Conservation (phyloP, 2,329 filamentous ascomycete species). For the Sarocladium strictum region DNA sequence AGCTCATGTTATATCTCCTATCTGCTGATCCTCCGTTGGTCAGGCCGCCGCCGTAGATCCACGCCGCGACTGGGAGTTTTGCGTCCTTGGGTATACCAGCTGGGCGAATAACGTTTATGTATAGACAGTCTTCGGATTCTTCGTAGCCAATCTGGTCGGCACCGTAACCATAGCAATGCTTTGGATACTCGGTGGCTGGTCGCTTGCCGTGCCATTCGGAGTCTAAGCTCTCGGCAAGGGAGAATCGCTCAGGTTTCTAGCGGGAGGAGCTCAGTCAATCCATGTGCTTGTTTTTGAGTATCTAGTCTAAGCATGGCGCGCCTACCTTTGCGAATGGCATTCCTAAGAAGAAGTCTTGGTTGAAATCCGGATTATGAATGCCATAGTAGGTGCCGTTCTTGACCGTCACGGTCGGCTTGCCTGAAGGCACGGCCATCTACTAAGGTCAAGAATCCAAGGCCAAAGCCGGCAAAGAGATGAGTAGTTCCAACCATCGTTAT, state of each 20-base stretch:
- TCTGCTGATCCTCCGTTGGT: slow-evolving; percentile 20
- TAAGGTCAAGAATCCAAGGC: slow-evolving; percentile 5
- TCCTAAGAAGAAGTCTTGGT: slow-evolving; percentile 40
- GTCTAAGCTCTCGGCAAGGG: slow-evolving; percentile 33
- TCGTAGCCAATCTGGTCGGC: slow-evolving; percentile 14
- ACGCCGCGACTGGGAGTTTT: slow-evolving; percentile 32
- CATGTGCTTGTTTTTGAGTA: no score
- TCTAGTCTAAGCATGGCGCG: no score
- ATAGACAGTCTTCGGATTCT: slow-evolving; percentile 27
- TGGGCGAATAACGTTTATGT: slow-evolving; percentile 34
- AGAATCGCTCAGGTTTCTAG: slow-evolving; percentile 9
- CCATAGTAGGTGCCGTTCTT: slow-evolving; percentile 28
- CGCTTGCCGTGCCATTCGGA: slow-evolving; percentile 30
- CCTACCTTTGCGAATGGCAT: slow-evolving; percentile 40
- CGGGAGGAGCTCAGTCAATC: background rate
- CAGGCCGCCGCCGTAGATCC: slow-evolving; percentile 35
- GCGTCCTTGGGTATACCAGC: slow-evolving; percentile 24
- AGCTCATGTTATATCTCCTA: slow-evolving; percentile 18
- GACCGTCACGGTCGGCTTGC: slow-evolving; percentile 7
- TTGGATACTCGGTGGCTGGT: slow-evolving; percentile 38
- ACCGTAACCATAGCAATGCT: slow-evolving; percentile 42
- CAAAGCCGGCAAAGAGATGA: background rate
- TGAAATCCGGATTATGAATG: slow-evolving; percentile 26
- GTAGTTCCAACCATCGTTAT: slow-evolving; percentile 3
- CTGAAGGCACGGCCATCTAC: slow-evolving; percentile 6